phyloP scores from a whole-genome alignment of 2,329 filamentous ascomycete genomes.

The Clonostachys rhizophaga region DNA sequence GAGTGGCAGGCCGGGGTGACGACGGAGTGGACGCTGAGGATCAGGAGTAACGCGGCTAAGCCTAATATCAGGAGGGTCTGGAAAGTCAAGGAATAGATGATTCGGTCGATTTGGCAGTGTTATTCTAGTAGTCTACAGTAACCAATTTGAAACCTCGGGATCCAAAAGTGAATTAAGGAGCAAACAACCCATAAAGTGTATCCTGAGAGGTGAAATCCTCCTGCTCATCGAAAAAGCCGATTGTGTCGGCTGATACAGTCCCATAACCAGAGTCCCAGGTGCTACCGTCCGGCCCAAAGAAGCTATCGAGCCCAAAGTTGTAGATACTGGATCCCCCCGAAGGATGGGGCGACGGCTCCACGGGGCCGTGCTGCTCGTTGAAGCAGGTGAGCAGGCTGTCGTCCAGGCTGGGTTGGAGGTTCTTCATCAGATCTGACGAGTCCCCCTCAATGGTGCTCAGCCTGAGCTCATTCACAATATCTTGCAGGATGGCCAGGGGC shows the following conservation, averaged over 20 bases:
- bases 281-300: neutral
- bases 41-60: constrained; percentile 7
- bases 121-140: no score
- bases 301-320: neutral
- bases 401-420: constrained; percentile 2
- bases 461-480: constrained; percentile 23
- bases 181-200: neutral
- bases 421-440: neutral
- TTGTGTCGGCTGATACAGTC: neutral
- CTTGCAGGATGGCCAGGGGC: constrained; percentile 21
- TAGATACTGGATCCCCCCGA: neutral
- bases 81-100: neutral
- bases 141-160: no score
- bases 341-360: neutral
- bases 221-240: neutral
- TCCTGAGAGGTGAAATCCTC: neutral
- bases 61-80: constrained; percentile 8
- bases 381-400: constrained; percentile 5
- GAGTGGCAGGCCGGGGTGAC: constrained; percentile 7
- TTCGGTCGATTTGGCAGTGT: no score
- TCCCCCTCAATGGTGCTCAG: constrained; percentile 18
- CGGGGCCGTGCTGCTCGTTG: no score
- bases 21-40: constrained; percentile 7
- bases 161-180: neutral
- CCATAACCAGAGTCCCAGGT: neutral